These are phyloP conservation scores for Trametes pubescens DNA, from an alignment of 1,284 basidiomycete genomes.

Conservation along the genomic window DNA sequence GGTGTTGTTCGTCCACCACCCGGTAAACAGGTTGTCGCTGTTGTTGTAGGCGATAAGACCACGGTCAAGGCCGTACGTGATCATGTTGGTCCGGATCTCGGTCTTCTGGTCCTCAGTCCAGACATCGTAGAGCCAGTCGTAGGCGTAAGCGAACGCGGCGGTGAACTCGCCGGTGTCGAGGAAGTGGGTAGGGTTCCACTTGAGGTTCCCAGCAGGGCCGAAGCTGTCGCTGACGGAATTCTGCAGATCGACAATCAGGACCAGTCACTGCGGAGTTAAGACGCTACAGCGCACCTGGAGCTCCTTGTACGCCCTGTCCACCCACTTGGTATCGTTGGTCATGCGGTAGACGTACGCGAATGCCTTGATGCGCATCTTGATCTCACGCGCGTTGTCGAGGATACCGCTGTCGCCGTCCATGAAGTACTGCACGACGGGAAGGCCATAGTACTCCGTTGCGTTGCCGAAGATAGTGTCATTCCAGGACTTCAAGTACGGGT, in stretches of 20 bases:
- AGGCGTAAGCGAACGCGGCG: conserved; percentile 89
- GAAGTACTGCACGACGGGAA: conserved; percentile 74
- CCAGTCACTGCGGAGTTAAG: neutral
- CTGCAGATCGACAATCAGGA: conserved; percentile 44
- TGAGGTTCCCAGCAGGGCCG: conserved; percentile 61
- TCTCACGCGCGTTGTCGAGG: conserved; percentile 88
- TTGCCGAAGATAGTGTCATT: conserved; percentile 93
- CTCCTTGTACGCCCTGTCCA: conserved; percentile 87
- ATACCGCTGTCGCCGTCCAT: conserved; percentile 91
- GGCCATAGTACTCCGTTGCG: conserved; percentile 74
- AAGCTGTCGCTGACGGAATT: conserved; percentile 74
- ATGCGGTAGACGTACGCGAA: conserved; percentile 93
- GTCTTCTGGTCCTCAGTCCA: conserved; percentile 82
- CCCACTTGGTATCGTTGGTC: conserved; percentile 90
- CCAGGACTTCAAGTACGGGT: conserved; percentile 91
- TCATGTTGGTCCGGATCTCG: conserved; percentile 78
- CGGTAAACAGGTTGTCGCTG: conserved; percentile 48
- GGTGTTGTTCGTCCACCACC: conserved; percentile 70
- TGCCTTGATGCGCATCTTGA: conserved; percentile 93
- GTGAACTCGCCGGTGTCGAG: conserved; percentile 93
- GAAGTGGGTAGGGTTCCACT: conserved; percentile 93
- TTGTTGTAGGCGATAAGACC: conserved; percentile 64
- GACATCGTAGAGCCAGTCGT: conserved; percentile 94
- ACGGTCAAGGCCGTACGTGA: conserved; percentile 79
- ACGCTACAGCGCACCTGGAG: conserved; percentile 64